Percentiles rank a stretch among this genome's conserved stretches.
phyloP scores from a whole-genome alignment of 225 moss, liverwort and hornwort species.

The Physcomitrium patens region DNA sequence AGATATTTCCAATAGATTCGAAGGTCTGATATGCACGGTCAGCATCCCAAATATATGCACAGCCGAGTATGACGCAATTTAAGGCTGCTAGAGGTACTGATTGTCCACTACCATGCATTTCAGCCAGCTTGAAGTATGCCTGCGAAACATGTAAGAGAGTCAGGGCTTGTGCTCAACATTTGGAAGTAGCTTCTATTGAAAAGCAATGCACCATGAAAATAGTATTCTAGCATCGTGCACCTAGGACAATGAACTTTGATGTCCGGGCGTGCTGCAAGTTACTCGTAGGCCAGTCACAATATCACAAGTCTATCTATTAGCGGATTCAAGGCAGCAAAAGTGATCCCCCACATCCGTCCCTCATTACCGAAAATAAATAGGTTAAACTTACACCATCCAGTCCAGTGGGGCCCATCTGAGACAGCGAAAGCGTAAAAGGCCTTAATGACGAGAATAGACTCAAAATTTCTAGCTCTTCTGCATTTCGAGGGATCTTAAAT shows the following conservation, averaged over 20 bases:
- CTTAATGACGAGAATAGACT: constrained; percentile 81
- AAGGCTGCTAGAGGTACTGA: constrained; percentile 76
- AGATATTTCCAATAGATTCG: constrained; percentile 79
- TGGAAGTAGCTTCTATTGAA: background rate
- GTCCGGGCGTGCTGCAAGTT: background rate
- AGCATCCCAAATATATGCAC: constrained; percentile 87
- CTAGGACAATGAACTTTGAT: background rate
- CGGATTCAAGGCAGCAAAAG: constrained; percentile 3
- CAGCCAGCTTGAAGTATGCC: constrained; percentile 85
- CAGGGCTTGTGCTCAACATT: background rate
- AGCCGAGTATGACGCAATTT: constrained; percentile 83
- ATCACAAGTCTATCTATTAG: background rate
- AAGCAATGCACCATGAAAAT: background rate
- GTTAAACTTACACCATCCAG: constrained; percentile 76
- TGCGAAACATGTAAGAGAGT: constrained; percentile 32
- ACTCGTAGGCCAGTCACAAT: constrained; percentile 15
- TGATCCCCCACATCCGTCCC: too few relatives aligned
- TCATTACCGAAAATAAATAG: background rate
- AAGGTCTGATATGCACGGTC: constrained; percentile 94
- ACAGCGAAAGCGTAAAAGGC: constrained; percentile 72
- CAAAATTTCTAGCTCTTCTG: constrained; percentile 65
- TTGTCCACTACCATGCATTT: constrained; percentile 60
- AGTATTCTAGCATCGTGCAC: background rate
- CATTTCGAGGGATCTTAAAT: constrained; percentile 45
- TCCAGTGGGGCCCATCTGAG: constrained; percentile 67